Conservation (phyloP, 1,284 basidiomycete species). For the Singerocomus rubriflavus region DNA sequence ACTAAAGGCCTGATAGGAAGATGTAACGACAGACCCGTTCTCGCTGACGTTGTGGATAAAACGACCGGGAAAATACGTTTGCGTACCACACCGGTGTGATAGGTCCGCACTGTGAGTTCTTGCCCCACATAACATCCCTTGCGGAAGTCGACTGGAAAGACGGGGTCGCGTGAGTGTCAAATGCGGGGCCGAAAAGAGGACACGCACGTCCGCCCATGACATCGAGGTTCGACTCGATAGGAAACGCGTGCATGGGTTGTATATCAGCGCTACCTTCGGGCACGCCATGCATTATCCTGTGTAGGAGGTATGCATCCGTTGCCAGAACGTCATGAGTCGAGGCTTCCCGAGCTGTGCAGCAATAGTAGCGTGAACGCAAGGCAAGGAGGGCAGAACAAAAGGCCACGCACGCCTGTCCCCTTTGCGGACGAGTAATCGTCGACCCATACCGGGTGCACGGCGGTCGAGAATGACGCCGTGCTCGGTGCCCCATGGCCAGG, state of each 20-base stretch:
- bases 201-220: slow-evolving; percentile 85
- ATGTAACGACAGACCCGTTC: slow-evolving; percentile 3
- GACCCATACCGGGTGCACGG: slow-evolving; percentile 76
- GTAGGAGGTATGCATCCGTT: slow-evolving; percentile 66
- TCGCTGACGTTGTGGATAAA: slow-evolving; percentile 17
- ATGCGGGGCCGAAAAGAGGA: background rate
- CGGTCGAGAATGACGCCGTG: slow-evolving; percentile 60
- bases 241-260: slow-evolving; percentile 73
- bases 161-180: background rate
- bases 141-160: slow-evolving; percentile 80
- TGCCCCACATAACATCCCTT: slow-evolving; percentile 99
- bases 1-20: slow-evolving; percentile 24
- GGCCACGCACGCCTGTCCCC: slow-evolving; percentile 66
- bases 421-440: slow-evolving; percentile 64
- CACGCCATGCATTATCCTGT: slow-evolving; percentile 81
- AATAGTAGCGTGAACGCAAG: slow-evolving; percentile 8
- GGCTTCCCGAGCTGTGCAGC: slow-evolving; percentile 48
- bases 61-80: slow-evolving; percentile 87
- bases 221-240: slow-evolving; percentile 93
- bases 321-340: slow-evolving; percentile 52
- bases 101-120: slow-evolving; percentile 94
- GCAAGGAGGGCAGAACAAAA: background rate
- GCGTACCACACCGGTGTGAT: slow-evolving; percentile 89
- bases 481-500: slow-evolving; percentile 62
- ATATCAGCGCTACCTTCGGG: slow-evolving; percentile 87